Evolutionary conservation across 2,329 filamentous ascomycete genomes (phyloP).

Genomic region (Emericellopsis cladophorae): DNA sequence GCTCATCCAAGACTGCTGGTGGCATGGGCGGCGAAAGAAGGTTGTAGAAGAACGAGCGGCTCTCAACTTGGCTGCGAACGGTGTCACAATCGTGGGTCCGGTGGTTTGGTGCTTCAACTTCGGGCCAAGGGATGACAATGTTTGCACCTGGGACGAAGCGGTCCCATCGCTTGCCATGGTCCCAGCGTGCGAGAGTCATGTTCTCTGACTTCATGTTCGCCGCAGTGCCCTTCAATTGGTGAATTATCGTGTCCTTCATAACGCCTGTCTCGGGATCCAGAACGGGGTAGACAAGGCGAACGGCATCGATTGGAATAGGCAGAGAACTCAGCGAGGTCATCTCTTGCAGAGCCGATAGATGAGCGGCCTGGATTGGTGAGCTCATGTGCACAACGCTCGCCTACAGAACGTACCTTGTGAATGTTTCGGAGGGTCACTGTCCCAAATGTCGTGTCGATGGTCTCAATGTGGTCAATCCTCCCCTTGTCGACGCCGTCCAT

Average conservation of each 20-base stretch:
- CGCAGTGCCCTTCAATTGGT: constrained; percentile 48
- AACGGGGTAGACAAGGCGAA: constrained; percentile 74
- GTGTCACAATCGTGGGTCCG: constrained; percentile 57
- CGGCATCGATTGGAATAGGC: constrained; percentile 52
- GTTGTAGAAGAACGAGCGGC: constrained; percentile 64
- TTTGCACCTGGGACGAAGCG: constrained; percentile 60
- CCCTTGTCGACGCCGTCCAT: constrained; percentile 68
- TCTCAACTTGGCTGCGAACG: constrained; percentile 60
- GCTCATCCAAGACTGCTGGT: constrained; percentile 64
- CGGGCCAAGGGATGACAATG: constrained; percentile 66
- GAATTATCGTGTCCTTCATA: constrained; percentile 64
- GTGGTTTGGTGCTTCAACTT: constrained; percentile 31
- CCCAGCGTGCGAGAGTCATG: constrained; percentile 27
- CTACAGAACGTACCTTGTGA: constrained; percentile 43
- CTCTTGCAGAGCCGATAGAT: too few species aligned
- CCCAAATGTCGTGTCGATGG: constrained; percentile 40
- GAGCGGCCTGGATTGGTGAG: too few species aligned
- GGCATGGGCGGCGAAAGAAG: constrained; percentile 72
- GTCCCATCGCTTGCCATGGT: constrained; percentile 28
- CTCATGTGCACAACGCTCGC: not conserved
- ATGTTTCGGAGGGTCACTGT: constrained; percentile 48
- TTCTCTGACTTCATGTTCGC: constrained; percentile 30
- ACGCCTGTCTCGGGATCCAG: constrained; percentile 50
- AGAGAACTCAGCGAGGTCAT: constrained; percentile 3
- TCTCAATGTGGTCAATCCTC: constrained; percentile 62